Evolutionary conservation across 2,329 filamentous ascomycete genomes (phyloP), one percentile per base, ranked within the genome.

Genomic region (Gnomoniopsis sp.): DNA sequence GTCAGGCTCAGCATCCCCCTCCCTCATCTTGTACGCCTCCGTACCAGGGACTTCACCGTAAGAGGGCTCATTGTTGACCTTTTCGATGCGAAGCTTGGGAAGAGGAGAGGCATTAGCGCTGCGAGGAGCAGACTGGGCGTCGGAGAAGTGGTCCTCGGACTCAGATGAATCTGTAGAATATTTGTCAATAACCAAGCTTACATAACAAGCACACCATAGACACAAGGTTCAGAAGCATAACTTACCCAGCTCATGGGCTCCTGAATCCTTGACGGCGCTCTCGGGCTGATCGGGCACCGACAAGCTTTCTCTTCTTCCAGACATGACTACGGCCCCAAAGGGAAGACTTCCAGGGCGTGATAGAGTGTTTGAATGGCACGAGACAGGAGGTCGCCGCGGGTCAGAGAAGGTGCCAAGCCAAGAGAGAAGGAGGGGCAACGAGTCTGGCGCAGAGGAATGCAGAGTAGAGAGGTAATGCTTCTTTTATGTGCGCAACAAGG

Each of bases 131-230:
- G 49, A 52, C 56, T 82, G 82, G 36, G 86, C 86, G 69, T 89
- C 86, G 53, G 83, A 88, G 71, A 87, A 89, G 72, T 88, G 86
- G 65, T 89, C 86, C 49, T 88, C 86, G 30, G 84, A 87, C 62
- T 88, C 86, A 51, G 85, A 87, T 33, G 76, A 77, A 60, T 82
- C 81, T 73, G 70, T 71, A 71, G 1, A 34, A 0, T 8, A 6
- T 38, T 59, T 19, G 56, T 53, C 26, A 44, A 10, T 15, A 2
- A 6, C 17, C 6, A 7, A 10, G 6, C 30, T n/a, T 19, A 7
- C 6, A 38, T 21, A 21, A 21, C 26, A 23, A 6, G 15, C 8
- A 23, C 6, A 11, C 15, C 43, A 4, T 3, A 21, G 57, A 36
- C 48, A 33, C 22, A 30, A 49, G 10, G 56, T 48, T 10, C 17